These are phyloP conservation scores for Olyra latifolia DNA, from an alignment of 176 grass and related monocot genomes.

Conservation along the genomic window DNA sequence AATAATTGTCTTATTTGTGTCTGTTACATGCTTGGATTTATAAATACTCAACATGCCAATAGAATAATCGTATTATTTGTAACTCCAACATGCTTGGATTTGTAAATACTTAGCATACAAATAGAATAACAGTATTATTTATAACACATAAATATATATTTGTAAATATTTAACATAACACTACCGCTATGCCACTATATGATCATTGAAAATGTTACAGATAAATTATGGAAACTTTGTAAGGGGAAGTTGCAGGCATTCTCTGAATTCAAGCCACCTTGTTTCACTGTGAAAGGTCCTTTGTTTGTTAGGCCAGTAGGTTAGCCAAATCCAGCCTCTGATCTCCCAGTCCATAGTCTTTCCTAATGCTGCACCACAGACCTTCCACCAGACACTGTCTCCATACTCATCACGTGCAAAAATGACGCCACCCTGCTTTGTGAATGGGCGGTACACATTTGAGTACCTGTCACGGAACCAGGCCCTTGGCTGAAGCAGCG, in stretches of 20 bases:
- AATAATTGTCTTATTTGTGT: neutral
- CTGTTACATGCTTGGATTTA: neutral
- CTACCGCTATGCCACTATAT: neutral
- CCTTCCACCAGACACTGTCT: slow-evolving; percentile 84
- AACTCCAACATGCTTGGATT: neutral
- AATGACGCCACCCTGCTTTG: slow-evolving; percentile 72
- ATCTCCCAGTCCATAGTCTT: slow-evolving; percentile 85
- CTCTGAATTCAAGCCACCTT: slow-evolving; percentile 68
- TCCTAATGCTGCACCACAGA: slow-evolving; percentile 45
- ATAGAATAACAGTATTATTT: slow-evolving; percentile 22
- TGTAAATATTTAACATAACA: slow-evolving; percentile 17
- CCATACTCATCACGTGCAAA: slow-evolving; percentile 90
- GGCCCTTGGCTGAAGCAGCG: slow-evolving; percentile 65
- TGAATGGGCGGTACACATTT: slow-evolving; percentile 65
- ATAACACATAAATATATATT: slow-evolving; percentile 24
- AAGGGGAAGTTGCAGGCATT: slow-evolving; percentile 66
- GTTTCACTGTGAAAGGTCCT: slow-evolving; percentile 75
- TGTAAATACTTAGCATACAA: neutral
- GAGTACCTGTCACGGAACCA: slow-evolving; percentile 86
- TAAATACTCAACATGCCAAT: neutral
- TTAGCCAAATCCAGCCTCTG: slow-evolving; percentile 75
- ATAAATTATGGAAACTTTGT: slow-evolving; percentile 39
- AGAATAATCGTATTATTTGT: neutral
- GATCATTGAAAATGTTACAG: slow-evolving; percentile 15
- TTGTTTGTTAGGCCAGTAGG: slow-evolving; percentile 97